phyloP scores from a whole-genome alignment of 2,329 filamentous ascomycete genomes.

The Phyllosticta citribraziliensis region DNA sequence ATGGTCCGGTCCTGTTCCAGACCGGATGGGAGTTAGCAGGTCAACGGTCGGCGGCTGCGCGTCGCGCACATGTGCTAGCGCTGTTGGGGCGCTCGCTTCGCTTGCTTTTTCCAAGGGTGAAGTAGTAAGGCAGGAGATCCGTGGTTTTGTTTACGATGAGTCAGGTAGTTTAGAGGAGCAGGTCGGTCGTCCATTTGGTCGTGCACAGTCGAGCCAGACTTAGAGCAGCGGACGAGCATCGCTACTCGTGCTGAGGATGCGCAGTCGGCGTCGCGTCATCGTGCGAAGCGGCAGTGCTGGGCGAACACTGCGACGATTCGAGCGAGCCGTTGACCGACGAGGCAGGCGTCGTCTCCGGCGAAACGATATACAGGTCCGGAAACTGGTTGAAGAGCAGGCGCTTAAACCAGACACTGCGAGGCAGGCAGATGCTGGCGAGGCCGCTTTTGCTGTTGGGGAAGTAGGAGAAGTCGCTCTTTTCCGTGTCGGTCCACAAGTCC shows the following conservation, averaged over 20 bases:
- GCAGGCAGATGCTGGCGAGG: conserved; percentile 38
- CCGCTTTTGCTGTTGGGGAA: conserved; percentile 36
- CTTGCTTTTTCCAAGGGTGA: neutral
- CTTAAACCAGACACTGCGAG: conserved; percentile 35
- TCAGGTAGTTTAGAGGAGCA: neutral
- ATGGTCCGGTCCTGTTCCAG: neutral
- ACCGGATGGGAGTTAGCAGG: neutral
- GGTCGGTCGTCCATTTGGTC: neutral
- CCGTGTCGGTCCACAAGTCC: conserved; percentile 32
- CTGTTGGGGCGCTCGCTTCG: neutral
- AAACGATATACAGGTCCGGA: conserved; percentile 41
- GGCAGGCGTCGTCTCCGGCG: conserved; percentile 27
- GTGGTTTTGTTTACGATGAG: neutral
- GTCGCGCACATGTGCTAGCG: neutral
- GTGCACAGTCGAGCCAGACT: neutral
- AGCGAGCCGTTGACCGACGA: conserved; percentile 30
- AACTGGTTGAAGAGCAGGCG: conserved; percentile 36
- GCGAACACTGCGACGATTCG: conserved; percentile 28
- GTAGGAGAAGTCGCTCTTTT: conserved; percentile 18
- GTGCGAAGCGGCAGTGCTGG: conserved; percentile 11
- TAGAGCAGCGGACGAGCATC: conserved; percentile 6
- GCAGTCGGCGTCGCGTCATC: conserved; percentile 14
- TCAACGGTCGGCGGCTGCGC: neutral
- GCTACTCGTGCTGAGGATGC: neutral
- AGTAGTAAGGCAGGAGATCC: neutral